These are phyloP conservation scores for Cetradonia linearis DNA, from an alignment of 495 filamentous ascomycete genomes.

Conservation along the genomic window DNA sequence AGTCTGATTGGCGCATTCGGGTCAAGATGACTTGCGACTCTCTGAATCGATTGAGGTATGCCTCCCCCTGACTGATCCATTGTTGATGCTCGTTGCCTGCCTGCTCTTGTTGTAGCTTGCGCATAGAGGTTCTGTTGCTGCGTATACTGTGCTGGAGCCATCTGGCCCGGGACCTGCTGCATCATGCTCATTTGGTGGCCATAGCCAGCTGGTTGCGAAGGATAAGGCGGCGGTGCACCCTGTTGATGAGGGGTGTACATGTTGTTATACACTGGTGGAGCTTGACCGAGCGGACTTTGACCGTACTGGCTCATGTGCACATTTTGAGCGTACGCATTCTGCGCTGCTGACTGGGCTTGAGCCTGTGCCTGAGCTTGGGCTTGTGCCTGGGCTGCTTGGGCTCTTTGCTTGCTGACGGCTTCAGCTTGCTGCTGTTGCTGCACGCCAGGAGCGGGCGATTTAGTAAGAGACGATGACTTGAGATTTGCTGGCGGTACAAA, in stretches of 20 bases:
- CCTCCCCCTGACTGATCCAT: slow-evolving; percentile 89
- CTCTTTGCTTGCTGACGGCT: slow-evolving; percentile 78
- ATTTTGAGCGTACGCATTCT: slow-evolving; percentile 40
- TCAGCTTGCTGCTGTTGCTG: slow-evolving; percentile 95
- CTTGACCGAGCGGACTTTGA: slow-evolving; percentile 39
- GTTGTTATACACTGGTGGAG: slow-evolving; percentile 66
- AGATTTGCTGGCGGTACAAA: slow-evolving; percentile 98
- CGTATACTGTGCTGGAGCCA: slow-evolving; percentile 59
- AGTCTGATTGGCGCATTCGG: slow-evolving; percentile 87
- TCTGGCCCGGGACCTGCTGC: slow-evolving; percentile 50
- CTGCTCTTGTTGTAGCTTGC: slow-evolving; percentile 72
- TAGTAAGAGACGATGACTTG: slow-evolving; percentile 68
- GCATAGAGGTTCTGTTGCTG: slow-evolving; percentile 68
- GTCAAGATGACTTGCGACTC: slow-evolving; percentile 94
- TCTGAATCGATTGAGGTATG: slow-evolving; percentile 83
- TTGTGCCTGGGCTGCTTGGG: slow-evolving; percentile 48
- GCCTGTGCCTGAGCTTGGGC: slow-evolving; percentile 52
- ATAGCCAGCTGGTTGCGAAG: slow-evolving; percentile 54
- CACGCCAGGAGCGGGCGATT: slow-evolving; percentile 89
- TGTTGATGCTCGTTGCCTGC: slow-evolving; percentile 84
- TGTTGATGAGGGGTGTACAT: slow-evolving; percentile 68
- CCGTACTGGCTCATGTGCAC: slow-evolving; percentile 53
- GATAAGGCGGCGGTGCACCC: slow-evolving; percentile 78
- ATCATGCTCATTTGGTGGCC: slow-evolving; percentile 69
- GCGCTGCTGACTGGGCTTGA: slow-evolving; percentile 44